These are phyloP conservation scores for Atalantia buxifolia DNA, from an alignment of 345 rosid genomes.

Conservation along the genomic window DNA sequence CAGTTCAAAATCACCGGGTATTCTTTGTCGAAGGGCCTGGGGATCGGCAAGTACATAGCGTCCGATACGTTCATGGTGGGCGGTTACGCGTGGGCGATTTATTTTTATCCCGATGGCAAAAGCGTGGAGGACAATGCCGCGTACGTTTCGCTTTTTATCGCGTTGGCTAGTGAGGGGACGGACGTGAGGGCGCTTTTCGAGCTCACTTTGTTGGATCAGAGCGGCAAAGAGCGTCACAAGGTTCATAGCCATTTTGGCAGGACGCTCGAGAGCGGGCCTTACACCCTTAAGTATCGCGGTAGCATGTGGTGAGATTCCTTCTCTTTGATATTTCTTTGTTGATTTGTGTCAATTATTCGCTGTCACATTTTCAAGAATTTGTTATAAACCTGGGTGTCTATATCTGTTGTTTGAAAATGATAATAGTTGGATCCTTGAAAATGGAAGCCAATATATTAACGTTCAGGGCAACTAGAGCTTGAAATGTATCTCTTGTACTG, in stretches of 20 bases:
- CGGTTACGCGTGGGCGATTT: conserved; percentile 70
- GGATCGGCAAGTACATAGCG: conserved; percentile 58
- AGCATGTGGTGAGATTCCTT: conserved; percentile 64
- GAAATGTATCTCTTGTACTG: not conserved
- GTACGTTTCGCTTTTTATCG: conserved; percentile 62
- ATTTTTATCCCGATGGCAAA: conserved; percentile 81
- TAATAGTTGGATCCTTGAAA: not conserved
- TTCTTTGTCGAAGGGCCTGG: conserved; percentile 63
- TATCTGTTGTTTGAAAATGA: not conserved
- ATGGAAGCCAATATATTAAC: not conserved
- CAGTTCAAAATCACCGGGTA: conserved; percentile 64
- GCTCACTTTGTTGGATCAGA: conserved; percentile 69
- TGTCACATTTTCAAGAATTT: not conserved
- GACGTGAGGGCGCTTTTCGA: conserved; percentile 75
- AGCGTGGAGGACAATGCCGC: conserved; percentile 64
- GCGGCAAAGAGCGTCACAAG: conserved; percentile 66
- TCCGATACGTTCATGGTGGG: conserved; percentile 65
- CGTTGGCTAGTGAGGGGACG: conserved; percentile 67
- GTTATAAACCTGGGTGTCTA: not conserved
- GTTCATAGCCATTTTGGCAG: conserved; percentile 80
- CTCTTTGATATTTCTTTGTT: not conserved
- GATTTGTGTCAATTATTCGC: not conserved
- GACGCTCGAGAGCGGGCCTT: conserved; percentile 67
- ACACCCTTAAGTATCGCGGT: conserved; percentile 62
- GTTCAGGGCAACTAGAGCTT: not conserved